Evolutionary conservation across 441 rosid species (phyloP).

Genomic region (Dalechampia spathulata): DNA sequence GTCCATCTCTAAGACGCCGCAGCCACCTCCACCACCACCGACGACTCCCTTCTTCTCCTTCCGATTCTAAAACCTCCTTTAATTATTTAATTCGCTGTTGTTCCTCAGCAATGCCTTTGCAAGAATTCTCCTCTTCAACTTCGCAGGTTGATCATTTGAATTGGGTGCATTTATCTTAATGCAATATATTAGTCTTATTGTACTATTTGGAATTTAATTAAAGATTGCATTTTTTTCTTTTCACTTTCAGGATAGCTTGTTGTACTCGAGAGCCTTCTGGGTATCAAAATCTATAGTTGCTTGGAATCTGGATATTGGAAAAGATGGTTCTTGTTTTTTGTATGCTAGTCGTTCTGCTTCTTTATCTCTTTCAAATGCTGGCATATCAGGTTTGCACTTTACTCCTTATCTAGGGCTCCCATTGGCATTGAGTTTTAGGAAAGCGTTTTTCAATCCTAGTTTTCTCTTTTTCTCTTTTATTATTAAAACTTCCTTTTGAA

Average conservation of each 20-base stretch:
- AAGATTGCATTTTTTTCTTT: slow-evolving; percentile 3
- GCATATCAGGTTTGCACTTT: slow-evolving; percentile 47
- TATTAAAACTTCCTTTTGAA: no score
- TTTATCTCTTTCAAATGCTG: slow-evolving; percentile 45
- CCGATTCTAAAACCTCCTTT: slow-evolving; percentile 6
- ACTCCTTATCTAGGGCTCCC: not conserved
- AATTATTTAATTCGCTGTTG: slow-evolving; percentile 20
- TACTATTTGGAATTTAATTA: no score
- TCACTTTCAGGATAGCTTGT: slow-evolving; percentile 49
- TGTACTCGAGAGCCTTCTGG: slow-evolving; percentile 72
- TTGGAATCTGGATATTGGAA: slow-evolving; percentile 60
- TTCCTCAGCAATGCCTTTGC: slow-evolving; percentile 41
- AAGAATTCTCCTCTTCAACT: slow-evolving; percentile 24
- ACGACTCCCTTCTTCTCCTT: slow-evolving; percentile 3
- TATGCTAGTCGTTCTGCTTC: slow-evolving; percentile 60
- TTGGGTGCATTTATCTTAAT: not conserved
- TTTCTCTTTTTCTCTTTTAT: no score
- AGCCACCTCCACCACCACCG: slow-evolving; percentile 7
- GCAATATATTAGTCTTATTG: no score
- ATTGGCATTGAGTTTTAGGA: not conserved
- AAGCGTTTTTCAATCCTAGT: no score
- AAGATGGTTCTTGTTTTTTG: slow-evolving; percentile 56
- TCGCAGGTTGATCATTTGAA: slow-evolving; percentile 33
- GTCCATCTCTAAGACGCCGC: no score
- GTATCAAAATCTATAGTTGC: slow-evolving; percentile 56